These are phyloP conservation scores for Rostrohypoxylon terebratum DNA, from an alignment of 495 filamentous ascomycete species.

Conservation along the genomic window DNA sequence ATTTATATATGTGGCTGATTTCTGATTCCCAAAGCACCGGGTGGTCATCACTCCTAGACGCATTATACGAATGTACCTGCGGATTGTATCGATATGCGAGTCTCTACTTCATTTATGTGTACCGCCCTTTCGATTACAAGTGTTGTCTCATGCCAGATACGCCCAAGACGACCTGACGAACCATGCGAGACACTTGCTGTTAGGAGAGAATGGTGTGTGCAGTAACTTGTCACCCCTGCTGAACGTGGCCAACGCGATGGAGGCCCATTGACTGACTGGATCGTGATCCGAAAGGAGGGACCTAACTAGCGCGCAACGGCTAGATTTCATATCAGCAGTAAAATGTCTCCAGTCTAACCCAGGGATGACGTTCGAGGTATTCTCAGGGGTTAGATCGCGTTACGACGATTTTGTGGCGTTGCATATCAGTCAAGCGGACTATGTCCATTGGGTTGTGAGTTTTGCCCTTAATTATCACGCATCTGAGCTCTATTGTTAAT, in stretches of 20 bases:
- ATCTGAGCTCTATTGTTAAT: conserved; percentile 1
- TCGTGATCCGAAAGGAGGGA: conserved; percentile 40
- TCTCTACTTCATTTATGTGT: conserved; percentile 9
- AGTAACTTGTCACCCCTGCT: neutral
- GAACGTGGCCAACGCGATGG: neutral
- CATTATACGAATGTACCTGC: neutral
- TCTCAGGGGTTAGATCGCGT: conserved; percentile 55
- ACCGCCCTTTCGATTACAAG: conserved; percentile 5
- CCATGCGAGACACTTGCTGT: conserved; percentile 24
- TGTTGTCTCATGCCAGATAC: conserved; percentile 8
- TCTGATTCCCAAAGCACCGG: conserved; percentile 32
- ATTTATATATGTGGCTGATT: conserved; percentile 33
- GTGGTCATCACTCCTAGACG: neutral
- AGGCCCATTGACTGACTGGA: neutral
- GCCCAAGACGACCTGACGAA: conserved; percentile 16
- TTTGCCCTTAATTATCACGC: neutral
- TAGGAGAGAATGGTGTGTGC: conserved; percentile 51
- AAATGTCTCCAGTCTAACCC: conserved; percentile 54
- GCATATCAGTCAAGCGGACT: conserved; percentile 50
- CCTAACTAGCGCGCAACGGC: conserved; percentile 46
- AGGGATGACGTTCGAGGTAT: conserved; percentile 46
- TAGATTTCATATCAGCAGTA: conserved; percentile 58
- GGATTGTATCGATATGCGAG: conserved; percentile 13
- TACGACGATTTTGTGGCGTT: conserved; percentile 62
- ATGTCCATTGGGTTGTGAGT: conserved; percentile 57